Conservation (phyloP, 2,329 filamentous ascomycete species). For the Annulohypoxylon truncatum region DNA sequence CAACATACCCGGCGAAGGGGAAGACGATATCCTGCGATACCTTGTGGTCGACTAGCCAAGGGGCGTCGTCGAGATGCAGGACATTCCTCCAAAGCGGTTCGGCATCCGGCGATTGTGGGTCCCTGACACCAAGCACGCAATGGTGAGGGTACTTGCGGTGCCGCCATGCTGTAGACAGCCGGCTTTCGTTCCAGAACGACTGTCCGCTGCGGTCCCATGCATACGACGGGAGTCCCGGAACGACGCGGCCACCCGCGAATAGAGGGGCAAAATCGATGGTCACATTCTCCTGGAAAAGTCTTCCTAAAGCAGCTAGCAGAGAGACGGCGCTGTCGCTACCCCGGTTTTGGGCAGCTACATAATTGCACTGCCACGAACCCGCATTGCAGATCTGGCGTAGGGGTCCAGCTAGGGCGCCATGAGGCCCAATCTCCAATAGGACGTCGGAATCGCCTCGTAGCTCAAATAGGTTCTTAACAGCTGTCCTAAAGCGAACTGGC, state of each 20-base stretch:
- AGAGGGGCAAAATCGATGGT: slow-evolving; percentile 31
- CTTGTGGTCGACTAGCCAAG: slow-evolving; percentile 48
- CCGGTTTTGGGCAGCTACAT: slow-evolving; percentile 35
- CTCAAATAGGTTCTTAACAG: slow-evolving; percentile 45
- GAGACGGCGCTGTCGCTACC: slow-evolving; percentile 27
- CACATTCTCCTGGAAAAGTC: slow-evolving; percentile 38
- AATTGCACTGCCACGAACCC: slow-evolving; percentile 36
- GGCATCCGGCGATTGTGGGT: slow-evolving; percentile 37
- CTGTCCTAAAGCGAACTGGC: slow-evolving; percentile 51
- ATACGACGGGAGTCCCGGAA: slow-evolving; percentile 36
- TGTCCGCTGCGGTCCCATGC: slow-evolving; percentile 39
- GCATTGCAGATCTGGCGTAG: slow-evolving; percentile 39
- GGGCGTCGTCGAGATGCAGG: slow-evolving; percentile 38
- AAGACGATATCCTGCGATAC: slow-evolving; percentile 45
- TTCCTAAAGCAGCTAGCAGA: slow-evolving; percentile 37
- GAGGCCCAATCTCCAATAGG: slow-evolving; percentile 44
- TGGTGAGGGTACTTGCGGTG: slow-evolving; percentile 36
- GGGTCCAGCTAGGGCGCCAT: slow-evolving; percentile 41
- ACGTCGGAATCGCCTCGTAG: slow-evolving; percentile 31
- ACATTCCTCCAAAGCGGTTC: slow-evolving; percentile 47
- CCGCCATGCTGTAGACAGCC: slow-evolving; percentile 35
- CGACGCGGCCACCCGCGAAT: slow-evolving; percentile 32
- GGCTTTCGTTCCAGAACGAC: slow-evolving; percentile 45
- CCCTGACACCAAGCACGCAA: slow-evolving; percentile 45
- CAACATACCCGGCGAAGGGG: slow-evolving; percentile 48